phyloP scores from a whole-genome alignment of 495 filamentous ascomycete genomes.

The Paragyromitra xinjiangensis region DNA sequence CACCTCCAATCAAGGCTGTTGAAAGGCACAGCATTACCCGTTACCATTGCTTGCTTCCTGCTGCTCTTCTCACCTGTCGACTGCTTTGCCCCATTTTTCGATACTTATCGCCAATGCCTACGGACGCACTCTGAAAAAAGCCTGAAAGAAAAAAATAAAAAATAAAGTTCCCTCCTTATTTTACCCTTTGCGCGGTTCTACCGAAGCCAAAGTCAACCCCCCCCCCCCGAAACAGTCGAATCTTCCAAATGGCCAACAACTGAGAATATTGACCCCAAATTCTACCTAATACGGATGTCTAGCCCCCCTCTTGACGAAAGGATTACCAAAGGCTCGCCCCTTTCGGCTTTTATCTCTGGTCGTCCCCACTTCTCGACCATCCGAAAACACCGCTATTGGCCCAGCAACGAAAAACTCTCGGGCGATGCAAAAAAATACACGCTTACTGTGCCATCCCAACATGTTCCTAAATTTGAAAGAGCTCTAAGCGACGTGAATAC shows the following conservation, averaged over 20 bases:
- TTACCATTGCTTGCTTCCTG: conserved; percentile 34
- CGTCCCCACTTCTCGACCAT: conserved; percentile 47
- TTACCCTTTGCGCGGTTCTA: conserved; percentile 31
- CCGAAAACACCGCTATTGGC: conserved; percentile 50
- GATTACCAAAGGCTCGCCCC: conserved; percentile 40
- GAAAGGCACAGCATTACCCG: conserved; percentile 55
- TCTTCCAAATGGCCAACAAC: conserved; percentile 18
- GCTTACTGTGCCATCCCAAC: conserved; percentile 37
- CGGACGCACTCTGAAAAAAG: conserved; percentile 33
- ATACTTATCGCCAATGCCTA: conserved; percentile 41
- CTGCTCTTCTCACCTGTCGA: conserved; percentile 31
- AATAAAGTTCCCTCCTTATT: conserved; percentile 45
- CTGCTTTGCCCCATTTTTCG: conserved; percentile 34
- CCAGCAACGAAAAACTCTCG: conserved; percentile 46
- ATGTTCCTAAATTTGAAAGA: conserved; percentile 47
- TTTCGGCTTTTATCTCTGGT: conserved; percentile 37
- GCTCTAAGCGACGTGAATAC: not conserved
- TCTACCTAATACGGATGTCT: conserved; percentile 48
- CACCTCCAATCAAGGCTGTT: conserved; percentile 46
- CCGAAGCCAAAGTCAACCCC: conserved; percentile 11
- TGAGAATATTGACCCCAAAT: conserved; percentile 48
- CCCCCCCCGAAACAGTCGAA: not conserved
- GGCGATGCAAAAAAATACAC: conserved; percentile 23
- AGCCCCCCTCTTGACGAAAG: conserved; percentile 39
- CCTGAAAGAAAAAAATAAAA: conserved; percentile 29